Conservation (phyloP, 495 filamentous ascomycete species). For the Venustampulla echinocandica region DNA sequence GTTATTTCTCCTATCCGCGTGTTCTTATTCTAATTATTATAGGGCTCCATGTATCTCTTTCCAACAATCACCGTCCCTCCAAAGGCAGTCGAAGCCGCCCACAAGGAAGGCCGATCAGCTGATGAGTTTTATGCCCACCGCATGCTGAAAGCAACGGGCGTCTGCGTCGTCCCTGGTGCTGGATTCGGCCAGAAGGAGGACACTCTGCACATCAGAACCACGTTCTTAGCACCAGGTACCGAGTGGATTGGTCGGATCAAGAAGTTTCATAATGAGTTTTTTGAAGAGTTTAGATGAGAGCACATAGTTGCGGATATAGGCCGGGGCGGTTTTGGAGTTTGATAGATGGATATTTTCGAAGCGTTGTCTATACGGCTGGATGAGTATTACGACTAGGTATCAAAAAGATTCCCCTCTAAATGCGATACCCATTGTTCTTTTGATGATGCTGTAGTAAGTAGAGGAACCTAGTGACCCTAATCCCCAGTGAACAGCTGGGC, state of each 20-base stretch:
- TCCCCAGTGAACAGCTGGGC: too few species aligned
- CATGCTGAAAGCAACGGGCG: conserved; percentile 84
- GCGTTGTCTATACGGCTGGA: too few species aligned
- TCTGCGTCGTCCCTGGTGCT: conserved; percentile 87
- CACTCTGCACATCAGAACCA: conserved; percentile 90
- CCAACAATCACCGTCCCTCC: conserved; percentile 73
- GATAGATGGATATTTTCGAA: conserved; percentile 28
- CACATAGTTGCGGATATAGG: not conserved
- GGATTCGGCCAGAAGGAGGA: conserved; percentile 93
- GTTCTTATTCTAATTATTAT: conserved; percentile 13
- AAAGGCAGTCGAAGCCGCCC: conserved; percentile 66
- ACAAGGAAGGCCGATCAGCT: conserved; percentile 60
- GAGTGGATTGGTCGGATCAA: conserved; percentile 86
- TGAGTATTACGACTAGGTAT: too few species aligned
- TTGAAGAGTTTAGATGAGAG: conserved; percentile 61
- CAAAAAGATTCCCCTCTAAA: too few species aligned
- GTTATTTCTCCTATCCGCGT: conserved; percentile 6
- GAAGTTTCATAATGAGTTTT: conserved; percentile 86
- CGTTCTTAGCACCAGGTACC: conserved; percentile 90
- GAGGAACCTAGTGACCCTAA: too few species aligned
- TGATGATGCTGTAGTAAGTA: too few species aligned
- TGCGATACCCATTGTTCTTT: too few species aligned
- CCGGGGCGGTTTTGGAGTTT: not conserved
- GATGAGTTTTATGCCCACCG: conserved; percentile 93
- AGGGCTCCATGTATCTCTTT: conserved; percentile 98